A percentile compares a stretch with the other conserved stretches of the same genome.
Conservation (phyloP, 129 eudicot species). For the Gnaphalium uliginosum region DNA sequence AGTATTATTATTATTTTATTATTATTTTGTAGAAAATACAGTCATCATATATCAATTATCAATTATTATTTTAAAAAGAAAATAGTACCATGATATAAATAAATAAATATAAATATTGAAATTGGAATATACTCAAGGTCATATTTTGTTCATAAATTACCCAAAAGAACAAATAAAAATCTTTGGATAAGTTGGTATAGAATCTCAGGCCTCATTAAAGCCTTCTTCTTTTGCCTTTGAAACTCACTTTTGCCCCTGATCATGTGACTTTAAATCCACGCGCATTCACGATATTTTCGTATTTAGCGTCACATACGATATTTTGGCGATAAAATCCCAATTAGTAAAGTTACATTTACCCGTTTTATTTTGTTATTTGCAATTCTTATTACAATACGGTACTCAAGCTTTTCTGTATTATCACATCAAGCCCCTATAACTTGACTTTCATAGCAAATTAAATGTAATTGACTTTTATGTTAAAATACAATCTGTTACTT, state of each 20-base stretch:
- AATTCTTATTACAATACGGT: background rate
- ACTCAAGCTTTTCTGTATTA: background rate
- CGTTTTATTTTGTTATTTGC: constrained; percentile 5
- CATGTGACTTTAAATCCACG: constrained; percentile 37
- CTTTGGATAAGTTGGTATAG: constrained; percentile 20
- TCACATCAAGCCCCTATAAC: constrained; percentile 18
- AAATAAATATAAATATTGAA: too few species aligned
- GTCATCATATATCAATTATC: too few species aligned
- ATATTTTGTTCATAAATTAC: background rate
- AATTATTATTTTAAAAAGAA: too few species aligned
- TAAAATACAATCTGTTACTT: too few species aligned
- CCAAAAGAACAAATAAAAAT: constrained; percentile 1
- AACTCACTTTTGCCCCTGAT: constrained; percentile 29
- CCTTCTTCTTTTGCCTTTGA: constrained; percentile 29
- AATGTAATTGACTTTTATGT: too few species aligned
- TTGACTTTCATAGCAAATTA: too few species aligned
- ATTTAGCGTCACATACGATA: constrained; percentile 12
- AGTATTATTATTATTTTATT: too few species aligned
- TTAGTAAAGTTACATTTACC: constrained; percentile 12
- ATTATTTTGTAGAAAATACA: too few species aligned
- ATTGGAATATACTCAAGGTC: too few species aligned
- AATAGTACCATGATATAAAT: too few species aligned
- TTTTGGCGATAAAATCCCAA: constrained; percentile 14
- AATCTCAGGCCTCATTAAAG: constrained; percentile 32
- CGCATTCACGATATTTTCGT: constrained; percentile 35